Evolutionary conservation across 2,329 filamentous ascomycete species (phyloP).

Genomic region (Nemania serpens): DNA sequence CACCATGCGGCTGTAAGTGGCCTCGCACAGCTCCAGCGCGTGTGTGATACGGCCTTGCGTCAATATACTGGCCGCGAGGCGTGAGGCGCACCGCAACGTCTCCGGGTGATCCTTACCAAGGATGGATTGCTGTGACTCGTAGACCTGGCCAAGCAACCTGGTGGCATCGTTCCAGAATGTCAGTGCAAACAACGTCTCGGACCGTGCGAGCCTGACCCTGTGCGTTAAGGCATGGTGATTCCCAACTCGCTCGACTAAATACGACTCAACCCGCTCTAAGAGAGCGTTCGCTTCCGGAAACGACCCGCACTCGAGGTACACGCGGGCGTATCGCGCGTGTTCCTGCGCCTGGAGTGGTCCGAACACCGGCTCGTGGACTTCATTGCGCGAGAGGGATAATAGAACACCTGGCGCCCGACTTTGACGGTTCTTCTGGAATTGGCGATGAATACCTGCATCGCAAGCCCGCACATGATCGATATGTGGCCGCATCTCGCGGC

Average conservation of each 20-base stretch:
- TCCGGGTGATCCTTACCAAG: not conserved
- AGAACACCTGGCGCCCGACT: not conserved
- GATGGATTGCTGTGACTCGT: not conserved
- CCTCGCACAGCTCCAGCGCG: not conserved
- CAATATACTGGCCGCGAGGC: not conserved
- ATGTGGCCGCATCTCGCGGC: constrained; percentile 5
- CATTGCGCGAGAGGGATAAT: not conserved
- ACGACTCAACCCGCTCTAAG: not conserved
- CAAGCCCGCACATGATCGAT: not conserved
- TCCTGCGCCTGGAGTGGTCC: not conserved
- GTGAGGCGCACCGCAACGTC: not conserved
- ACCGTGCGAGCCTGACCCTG: not conserved
- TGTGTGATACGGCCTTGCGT: not conserved
- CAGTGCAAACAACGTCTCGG: not conserved
- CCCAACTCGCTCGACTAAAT: not conserved
- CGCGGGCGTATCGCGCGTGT: not conserved
- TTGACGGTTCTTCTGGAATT: not conserved
- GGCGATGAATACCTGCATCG: not conserved
- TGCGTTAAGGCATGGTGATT: not conserved
- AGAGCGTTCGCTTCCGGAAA: not conserved
- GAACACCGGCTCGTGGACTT: not conserved
- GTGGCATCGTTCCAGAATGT: not conserved
- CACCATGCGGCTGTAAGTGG: not conserved
- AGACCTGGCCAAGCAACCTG: not conserved
- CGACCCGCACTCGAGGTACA: not conserved